Conservation (phyloP, 2,329 filamentous ascomycete species). For the Alternaria sp. region DNA sequence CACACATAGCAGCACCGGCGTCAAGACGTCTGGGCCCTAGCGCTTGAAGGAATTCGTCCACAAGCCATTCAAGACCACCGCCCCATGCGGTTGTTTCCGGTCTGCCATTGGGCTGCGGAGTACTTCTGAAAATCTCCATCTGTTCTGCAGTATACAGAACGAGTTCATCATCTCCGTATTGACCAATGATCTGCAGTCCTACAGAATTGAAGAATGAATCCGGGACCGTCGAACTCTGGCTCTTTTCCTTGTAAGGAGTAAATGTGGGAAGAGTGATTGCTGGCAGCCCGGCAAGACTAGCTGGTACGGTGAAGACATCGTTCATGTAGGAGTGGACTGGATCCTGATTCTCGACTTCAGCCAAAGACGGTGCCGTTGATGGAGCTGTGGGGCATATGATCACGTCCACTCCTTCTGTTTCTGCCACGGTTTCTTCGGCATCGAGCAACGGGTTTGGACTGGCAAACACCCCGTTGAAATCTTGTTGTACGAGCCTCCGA, state of each 20-base stretch:
- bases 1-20: background rate
- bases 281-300: constrained; percentile 88
- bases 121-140: constrained; percentile 15
- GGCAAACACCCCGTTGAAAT: constrained; percentile 83
- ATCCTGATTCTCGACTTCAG: constrained; percentile 61
- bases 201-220: constrained; percentile 45
- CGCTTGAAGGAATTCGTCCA: background rate
- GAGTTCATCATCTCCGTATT: constrained; percentile 76
- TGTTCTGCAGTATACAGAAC: constrained; percentile 64
- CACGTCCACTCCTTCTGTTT: constrained; percentile 76
- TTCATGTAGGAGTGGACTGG: constrained; percentile 84
- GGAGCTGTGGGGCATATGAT: constrained; percentile 88
- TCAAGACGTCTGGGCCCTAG: background rate
- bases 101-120: constrained; percentile 1
- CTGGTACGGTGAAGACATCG: constrained; percentile 94
- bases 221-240: constrained; percentile 25
- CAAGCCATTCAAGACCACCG: background rate
- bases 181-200: constrained; percentile 79
- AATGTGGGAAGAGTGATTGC: constrained; percentile 80
- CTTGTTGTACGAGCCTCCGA: constrained; percentile 78
- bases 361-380: constrained; percentile 70
- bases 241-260: constrained; percentile 35
- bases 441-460: constrained; percentile 69
- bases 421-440: constrained; percentile 34
- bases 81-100: constrained; percentile 23